These are phyloP conservation scores for Ceratocystis harringtonii DNA, from an alignment of 2,329 filamentous ascomycete genomes.

Conservation along the genomic window DNA sequence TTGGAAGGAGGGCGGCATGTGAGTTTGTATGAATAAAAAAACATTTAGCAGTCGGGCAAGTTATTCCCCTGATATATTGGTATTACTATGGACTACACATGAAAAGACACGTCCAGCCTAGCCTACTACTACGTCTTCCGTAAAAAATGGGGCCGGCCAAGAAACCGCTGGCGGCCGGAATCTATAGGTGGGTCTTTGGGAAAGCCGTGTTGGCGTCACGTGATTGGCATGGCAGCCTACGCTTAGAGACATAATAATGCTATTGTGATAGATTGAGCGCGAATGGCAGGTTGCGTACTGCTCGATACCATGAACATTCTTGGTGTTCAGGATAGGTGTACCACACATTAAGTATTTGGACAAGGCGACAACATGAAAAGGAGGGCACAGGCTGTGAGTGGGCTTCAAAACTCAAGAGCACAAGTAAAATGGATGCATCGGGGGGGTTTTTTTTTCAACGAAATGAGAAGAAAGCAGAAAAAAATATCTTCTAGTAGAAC, in stretches of 20 bases:
- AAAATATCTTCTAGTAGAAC: not conserved
- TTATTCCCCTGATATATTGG: not conserved
- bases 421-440: not conserved
- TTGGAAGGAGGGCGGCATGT: not conserved
- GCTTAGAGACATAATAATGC: too few relatives aligned
- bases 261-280: too few relatives aligned
- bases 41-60: not conserved
- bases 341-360: too few relatives aligned
- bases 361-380: not conserved
- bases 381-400: not conserved
- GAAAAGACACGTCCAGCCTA: slow-evolving; percentile 1
- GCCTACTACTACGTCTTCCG: not conserved
- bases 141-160: not conserved
- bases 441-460: not conserved
- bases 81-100: not conserved
- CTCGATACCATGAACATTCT: too few relatives aligned
- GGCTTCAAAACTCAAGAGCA: not conserved
- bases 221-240: not conserved
- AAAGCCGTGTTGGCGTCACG: not conserved
- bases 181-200: not conserved
- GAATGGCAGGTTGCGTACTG: too few relatives aligned
- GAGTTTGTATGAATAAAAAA: not conserved
- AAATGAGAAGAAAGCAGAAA: not conserved
- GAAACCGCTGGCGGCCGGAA: not conserved
- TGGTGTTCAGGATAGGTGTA: too few relatives aligned